Base-by-base conservation (phyloP, 495 filamentous ascomycete species). In the Lichenothelia convexa region DNA sequence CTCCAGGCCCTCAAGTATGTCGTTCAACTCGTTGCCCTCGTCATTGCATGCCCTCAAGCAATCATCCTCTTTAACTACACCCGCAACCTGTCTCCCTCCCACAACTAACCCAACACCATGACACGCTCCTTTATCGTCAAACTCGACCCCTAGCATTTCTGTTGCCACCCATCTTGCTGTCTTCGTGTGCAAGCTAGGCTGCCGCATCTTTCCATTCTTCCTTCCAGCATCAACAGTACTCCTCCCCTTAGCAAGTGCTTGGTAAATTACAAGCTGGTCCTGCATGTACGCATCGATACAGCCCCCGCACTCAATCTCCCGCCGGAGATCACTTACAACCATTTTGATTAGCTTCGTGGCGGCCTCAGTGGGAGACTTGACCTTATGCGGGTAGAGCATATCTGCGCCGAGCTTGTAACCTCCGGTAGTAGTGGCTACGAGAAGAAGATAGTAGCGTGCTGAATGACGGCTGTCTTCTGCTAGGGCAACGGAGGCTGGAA, bases 241-340 rank as follows among this genome's bases (percentile, higher is more conserved):
- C 17, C 42, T 51, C 1, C 73, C 73, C 24, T 67, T 53, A 8
- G 70, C 76, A 30, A 93, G 57, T 19, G 75, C 77, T 49, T 91
- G 80, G 46, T 86, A 91, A 3, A 89, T 63, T 1, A 86, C 70
- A 34, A 91, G 46, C 46, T 91, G 84, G 54, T 91, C 84, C 51
- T 80, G 68, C 50, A 86, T 68, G 45, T 72, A 60, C 47, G 71
- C 66, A 50, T 91, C 83, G 5, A 84, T 70, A 17, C 60, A 61
- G 4, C 67, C 68, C 0, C 64, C 64, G 29, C 57, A 51, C 6
- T 47, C 42, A 4, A 80, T 48, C 46, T 84, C 78, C 3, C 55
- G 47, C 19, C 67, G 56, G 21, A 89, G 60, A 12, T 68, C 61
- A 31, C 57, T 59, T n/a, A 71, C 60, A 17, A 81, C 69, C 22